Percentiles rank a stretch among this genome's conserved stretches.
These are phyloP conservation scores for Sisymbrium altissimum DNA, from an alignment of 345 rosid genomes.

Conservation along the genomic window DNA sequence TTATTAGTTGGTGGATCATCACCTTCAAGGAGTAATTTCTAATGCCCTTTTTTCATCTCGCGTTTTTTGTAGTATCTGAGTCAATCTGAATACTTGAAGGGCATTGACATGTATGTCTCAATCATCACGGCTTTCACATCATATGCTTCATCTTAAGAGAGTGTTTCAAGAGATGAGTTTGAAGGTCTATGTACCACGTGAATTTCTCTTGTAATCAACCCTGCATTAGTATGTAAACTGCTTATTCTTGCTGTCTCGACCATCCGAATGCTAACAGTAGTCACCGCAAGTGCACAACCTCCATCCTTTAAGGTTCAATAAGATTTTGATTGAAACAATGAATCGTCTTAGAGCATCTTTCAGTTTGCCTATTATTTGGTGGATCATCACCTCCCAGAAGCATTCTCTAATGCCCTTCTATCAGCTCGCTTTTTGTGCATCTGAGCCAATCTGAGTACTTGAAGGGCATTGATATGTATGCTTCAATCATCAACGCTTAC, in stretches of 20 bases:
- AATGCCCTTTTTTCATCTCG: conserved; percentile 63
- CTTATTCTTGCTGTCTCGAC: no score
- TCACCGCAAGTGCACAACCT: no score
- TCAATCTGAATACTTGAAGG: conserved; percentile 65
- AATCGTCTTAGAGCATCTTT: no score
- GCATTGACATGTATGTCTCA: conserved; percentile 60
- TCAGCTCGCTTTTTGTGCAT: conserved; percentile 53
- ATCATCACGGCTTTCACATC: conserved; percentile 54
- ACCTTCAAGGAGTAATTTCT: conserved; percentile 42
- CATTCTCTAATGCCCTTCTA: conserved; percentile 72
- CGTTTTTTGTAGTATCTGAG: conserved; percentile 72
- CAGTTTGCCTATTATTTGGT: not conserved
- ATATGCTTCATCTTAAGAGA: no score
- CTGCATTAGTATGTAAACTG: no score
- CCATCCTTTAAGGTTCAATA: no score
- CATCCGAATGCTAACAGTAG: no score
- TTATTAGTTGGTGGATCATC: not conserved
- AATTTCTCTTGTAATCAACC: no score
- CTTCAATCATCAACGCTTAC: conserved; percentile 58
- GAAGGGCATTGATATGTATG: conserved; percentile 67
- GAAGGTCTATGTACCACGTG: no score
- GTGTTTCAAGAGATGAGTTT: no score
- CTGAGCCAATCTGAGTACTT: conserved; percentile 33
- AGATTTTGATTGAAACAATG: no score
- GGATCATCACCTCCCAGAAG: conserved; percentile 8